phyloP scores from a whole-genome alignment of 345 rosid genomes.

The Hibiscus tridactylites region DNA sequence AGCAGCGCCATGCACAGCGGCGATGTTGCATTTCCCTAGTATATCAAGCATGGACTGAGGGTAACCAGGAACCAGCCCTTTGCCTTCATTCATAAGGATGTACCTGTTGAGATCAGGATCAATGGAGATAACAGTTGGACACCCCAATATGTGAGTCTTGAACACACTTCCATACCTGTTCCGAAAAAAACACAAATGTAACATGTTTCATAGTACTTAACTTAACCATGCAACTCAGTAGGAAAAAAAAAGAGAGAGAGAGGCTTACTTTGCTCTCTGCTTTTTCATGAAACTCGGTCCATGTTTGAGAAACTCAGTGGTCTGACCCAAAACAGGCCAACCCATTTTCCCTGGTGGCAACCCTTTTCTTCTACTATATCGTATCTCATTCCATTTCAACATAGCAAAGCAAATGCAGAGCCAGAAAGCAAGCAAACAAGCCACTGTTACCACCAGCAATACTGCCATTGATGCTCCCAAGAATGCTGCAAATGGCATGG shows the following conservation, averaged over 20 bases:
- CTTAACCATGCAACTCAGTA: neutral
- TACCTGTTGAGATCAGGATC: constrained; percentile 75
- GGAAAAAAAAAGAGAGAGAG: neutral
- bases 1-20: constrained; percentile 69
- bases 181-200: neutral
- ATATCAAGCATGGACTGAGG: constrained; percentile 85
- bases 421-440: constrained; percentile 17
- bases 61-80: constrained; percentile 86
- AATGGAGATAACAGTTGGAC: constrained; percentile 72
- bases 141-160: constrained; percentile 79
- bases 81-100: constrained; percentile 69
- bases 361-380: constrained; percentile 38
- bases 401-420: constrained; percentile 46
- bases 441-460: constrained; percentile 7
- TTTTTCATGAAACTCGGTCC: constrained; percentile 79
- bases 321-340: constrained; percentile 83
- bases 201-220: neutral
- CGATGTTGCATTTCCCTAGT: constrained; percentile 63
- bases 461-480: constrained; percentile 20
- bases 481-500: constrained; percentile 5
- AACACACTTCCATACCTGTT: constrained; percentile 66
- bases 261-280: constrained; percentile 49
- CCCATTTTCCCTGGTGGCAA: constrained; percentile 95
- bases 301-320: constrained; percentile 61
- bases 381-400: constrained; percentile 64